Percentiles rank a stretch among this genome's conserved stretches.
These are phyloP conservation scores for Scutellaria baicalensis DNA, from an alignment of 257 asterid genomes.

Conservation along the genomic window DNA sequence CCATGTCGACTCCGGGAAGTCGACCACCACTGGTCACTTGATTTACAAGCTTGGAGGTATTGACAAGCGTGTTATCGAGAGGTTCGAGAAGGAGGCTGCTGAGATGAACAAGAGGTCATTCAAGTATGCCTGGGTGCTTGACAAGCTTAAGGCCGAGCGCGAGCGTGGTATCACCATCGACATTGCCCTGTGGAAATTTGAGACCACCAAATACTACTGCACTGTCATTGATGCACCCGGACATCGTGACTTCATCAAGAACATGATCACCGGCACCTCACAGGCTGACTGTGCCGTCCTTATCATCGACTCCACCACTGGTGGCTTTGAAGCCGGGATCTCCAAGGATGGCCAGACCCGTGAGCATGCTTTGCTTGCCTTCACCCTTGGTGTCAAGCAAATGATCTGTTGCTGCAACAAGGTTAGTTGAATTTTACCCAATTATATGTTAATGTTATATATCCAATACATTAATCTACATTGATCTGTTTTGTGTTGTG, in stretches of 20 bases:
- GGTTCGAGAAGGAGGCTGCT: slow-evolving; percentile 86
- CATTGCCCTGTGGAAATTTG: slow-evolving; percentile 84
- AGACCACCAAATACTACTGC: slow-evolving; percentile 82
- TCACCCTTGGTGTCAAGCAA: slow-evolving; percentile 78
- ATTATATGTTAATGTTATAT: neutral
- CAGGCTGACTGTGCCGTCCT: slow-evolving; percentile 87
- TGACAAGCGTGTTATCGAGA: slow-evolving; percentile 82
- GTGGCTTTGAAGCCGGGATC: slow-evolving; percentile 87
- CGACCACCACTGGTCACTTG: slow-evolving; percentile 62
- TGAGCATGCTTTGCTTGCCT: slow-evolving; percentile 77
- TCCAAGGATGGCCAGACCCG: slow-evolving; percentile 91
- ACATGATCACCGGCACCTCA: slow-evolving; percentile 84
- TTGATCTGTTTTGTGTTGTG: too few relatives aligned
- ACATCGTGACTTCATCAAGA: slow-evolving; percentile 77
- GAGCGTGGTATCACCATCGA: slow-evolving; percentile 86
- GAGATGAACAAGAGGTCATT: slow-evolving; percentile 89
- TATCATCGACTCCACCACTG: slow-evolving; percentile 79
- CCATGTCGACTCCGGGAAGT: slow-evolving; percentile 67
- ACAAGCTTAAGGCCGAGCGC: slow-evolving; percentile 88
- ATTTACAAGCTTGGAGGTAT: slow-evolving; percentile 81
- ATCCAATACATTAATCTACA: too few relatives aligned
- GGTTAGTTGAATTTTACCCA: slow-evolving; percentile 17
- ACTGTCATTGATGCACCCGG: slow-evolving; percentile 89
- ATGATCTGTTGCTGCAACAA: slow-evolving; percentile 86
- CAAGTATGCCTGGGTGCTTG: slow-evolving; percentile 87